Evolutionary conservation across 306 rosid genomes (phyloP), one percentile per base, ranked within the genome.

Genomic region (Castanea mollissima): DNA sequence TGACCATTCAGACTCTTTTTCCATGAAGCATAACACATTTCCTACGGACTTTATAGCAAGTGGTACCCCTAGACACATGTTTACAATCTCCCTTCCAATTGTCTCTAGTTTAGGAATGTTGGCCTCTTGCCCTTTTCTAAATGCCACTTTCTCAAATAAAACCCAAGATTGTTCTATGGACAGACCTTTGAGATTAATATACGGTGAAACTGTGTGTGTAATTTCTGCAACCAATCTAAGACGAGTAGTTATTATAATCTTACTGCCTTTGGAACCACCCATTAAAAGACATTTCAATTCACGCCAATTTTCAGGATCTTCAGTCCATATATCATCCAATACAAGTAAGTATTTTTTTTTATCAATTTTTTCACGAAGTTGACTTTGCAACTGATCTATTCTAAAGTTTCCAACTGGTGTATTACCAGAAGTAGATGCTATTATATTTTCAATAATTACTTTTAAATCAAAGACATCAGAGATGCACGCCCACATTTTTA

Each of bases 321-420:
- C 83, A 4, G 73, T 77, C 88, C 88, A 87, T 25, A 82, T 69
- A 20, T 85, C 88, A 5, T 87, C 91, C 2, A 87, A 69, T 16
- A 85, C 88, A 5, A 87, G 85, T 8, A 87, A 60, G 74, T 56
- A 87, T 44, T 16, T 82, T 55, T 77, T 77, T 31, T 78, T 57
- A 1, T 15, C 4, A 12, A 87, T 78, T 73, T 69, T 76, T 20
- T 29, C 2, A 55, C 84, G 63, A 12, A 79, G 69, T 41, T 9
- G 49, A 2, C 27, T 65, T 23, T 74, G 83, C 25, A 79, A 8
- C 38, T 55, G 57, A 73, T 81, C 87, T 29, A 86, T 56, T 35
- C 44, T 59, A 20, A 20, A 55, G 5, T 13, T 54, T 46, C 25
- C 32, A 44, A 27, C 27, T 1, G 2, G 9, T 69, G 49, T 2